Conservation (phyloP, 2,329 filamentous ascomycete genomes). For the Cytospora mali region DNA sequence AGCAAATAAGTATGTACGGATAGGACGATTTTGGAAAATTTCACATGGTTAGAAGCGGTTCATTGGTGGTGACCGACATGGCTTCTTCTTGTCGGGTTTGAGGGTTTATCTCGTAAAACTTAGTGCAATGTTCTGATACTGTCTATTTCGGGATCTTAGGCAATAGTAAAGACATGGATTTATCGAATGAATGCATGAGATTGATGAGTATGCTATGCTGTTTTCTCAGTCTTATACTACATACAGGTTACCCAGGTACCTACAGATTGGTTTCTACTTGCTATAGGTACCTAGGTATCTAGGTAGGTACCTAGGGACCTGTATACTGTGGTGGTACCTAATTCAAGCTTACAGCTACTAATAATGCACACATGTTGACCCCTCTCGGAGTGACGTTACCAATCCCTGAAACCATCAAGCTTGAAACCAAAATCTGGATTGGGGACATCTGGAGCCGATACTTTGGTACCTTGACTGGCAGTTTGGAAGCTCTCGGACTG, state of each 20-base stretch:
- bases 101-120: neutral
- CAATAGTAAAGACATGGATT: too few relatives aligned
- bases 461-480: neutral
- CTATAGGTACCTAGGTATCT: too few relatives aligned
- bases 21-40: slow-evolving; percentile 17
- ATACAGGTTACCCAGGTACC: too few relatives aligned
- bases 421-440: neutral
- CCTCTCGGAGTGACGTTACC: too few relatives aligned
- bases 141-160: neutral
- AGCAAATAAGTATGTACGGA: neutral
- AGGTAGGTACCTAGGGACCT: too few relatives aligned
- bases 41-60: slow-evolving; percentile 9
- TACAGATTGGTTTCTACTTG: too few relatives aligned
- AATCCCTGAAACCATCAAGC: too few relatives aligned
- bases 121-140: neutral
- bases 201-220: too few relatives aligned
- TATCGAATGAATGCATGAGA: too few relatives aligned
- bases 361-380: neutral
- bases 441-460: neutral
- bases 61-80: neutral
- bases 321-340: too few relatives aligned
- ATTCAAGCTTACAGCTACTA: too few relatives aligned
- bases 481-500: neutral
- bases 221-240: too few relatives aligned
- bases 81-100: neutral